Conservation (phyloP, 2,329 filamentous ascomycete genomes). For the Stemphylium beticola region DNA sequence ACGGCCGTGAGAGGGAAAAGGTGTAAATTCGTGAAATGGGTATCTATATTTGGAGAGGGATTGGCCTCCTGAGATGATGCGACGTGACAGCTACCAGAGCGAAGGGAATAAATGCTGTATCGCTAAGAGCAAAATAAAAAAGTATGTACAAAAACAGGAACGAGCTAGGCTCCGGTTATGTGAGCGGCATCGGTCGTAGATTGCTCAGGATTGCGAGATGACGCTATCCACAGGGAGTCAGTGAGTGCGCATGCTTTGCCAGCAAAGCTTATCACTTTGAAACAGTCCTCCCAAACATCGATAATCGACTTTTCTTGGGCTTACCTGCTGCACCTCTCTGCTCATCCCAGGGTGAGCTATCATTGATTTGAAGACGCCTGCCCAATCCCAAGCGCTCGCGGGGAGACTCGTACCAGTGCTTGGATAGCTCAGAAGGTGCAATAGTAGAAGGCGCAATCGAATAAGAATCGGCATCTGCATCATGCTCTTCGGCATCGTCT, state of each 20-base stretch:
- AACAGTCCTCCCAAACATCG: constrained; percentile 25
- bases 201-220: neutral
- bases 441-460: constrained; percentile 41
- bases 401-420: constrained; percentile 44
- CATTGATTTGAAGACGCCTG: constrained; percentile 41
- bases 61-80: no score
- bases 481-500: constrained; percentile 23
- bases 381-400: constrained; percentile 48
- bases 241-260: constrained; percentile 11
- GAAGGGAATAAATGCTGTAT: neutral
- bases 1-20: no score
- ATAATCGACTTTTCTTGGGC: constrained; percentile 39
- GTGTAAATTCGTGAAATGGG: no score
- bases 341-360: constrained; percentile 42
- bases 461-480: constrained; percentile 23
- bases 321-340: constrained; percentile 28
- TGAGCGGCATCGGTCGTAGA: neutral
- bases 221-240: constrained; percentile 14
- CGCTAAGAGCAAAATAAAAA: constrained; percentile 1
- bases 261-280: constrained; percentile 13
- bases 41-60: no score
- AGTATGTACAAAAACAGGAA: neutral
- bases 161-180: neutral
- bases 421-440: constrained; percentile 45
- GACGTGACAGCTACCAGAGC: neutral